Evolutionary conservation across 139 green algal species (phyloP), one percentile per base, ranked within the genome.

Genomic region (Coelastrella sp.): DNA sequence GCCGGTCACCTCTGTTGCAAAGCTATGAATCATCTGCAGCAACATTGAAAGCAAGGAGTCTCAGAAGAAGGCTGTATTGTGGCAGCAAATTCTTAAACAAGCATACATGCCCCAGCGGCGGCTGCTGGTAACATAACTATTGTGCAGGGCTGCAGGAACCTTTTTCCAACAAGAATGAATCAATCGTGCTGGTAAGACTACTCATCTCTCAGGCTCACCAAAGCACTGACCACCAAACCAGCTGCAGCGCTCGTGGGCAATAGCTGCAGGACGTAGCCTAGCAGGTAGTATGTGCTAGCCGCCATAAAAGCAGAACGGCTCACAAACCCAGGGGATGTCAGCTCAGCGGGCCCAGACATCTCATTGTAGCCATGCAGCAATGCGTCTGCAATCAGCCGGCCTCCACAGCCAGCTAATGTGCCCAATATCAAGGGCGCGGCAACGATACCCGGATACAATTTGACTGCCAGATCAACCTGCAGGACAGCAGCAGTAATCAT

Each of bases 381-480:
- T 17, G 69, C 57, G 37, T 93, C 90, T 8, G 81, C 67, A 0
- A 88, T 37, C 30, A 93, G 62, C 25, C 84, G 85, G 62, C 90
- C 90, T 35, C 87, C 90, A 19, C 67, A 84, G 21, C 78, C 90
- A 9, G 71, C 85, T 48, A 93, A 38, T 0, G 87, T 93, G 73
- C 90, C 90, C 8, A 93, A 71, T 2, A 93, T 8, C 3, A 93
- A 50, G 0, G 90, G 87, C 27, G 88, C 90, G 13, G 85, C 85
- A 15, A 89, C 35, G 2, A 91, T 79, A 0, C 88, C 89, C 4
- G 90, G 90, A 63, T 86, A 90, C 43, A 88, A 38, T 30, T 71
- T 17, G 32, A 84, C 77, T 2, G 78, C 66, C 1, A 88, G 34
- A 41, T 92, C 83, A 1, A 92, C 82, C 77, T 84, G 57, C n/a